Evolutionary conservation across 2,329 filamentous ascomycete species (phyloP).

Genomic region (Paracorniculantispora psalliotae): DNA sequence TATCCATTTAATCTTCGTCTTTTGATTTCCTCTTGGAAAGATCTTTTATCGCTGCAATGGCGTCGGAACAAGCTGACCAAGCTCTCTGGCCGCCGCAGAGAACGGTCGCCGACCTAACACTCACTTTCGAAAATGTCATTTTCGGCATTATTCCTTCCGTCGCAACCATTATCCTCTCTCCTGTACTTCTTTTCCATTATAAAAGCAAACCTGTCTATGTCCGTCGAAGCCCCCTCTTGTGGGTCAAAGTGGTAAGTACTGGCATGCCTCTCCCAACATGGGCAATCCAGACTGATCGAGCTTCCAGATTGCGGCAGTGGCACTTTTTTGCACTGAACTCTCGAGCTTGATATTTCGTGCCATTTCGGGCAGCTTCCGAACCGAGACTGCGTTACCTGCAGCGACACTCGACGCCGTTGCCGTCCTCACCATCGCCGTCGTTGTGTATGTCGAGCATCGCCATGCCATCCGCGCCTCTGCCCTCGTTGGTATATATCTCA

Average conservation of each 20-base stretch:
- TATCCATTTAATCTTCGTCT: no score
- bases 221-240: not conserved
- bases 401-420: not conserved
- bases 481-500: not conserved
- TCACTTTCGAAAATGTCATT: not conserved
- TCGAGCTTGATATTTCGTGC: not conserved
- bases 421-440: not conserved
- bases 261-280: not conserved
- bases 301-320: not conserved
- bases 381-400: not conserved
- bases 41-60: no score
- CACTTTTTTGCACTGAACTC: not conserved
- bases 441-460: not conserved
- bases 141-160: not conserved
- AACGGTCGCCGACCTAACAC: not conserved
- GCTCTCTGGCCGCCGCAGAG: not conserved
- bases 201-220: not conserved
- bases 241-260: not conserved
- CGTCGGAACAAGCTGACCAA: not conserved
- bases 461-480: not conserved
- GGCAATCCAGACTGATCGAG: not conserved
- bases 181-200: not conserved
- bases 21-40: no score
- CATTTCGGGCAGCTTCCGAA: not conserved
- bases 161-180: not conserved